Conservation (phyloP, 768 basidiomycete genomes). For the Amanita exitialis region DNA sequence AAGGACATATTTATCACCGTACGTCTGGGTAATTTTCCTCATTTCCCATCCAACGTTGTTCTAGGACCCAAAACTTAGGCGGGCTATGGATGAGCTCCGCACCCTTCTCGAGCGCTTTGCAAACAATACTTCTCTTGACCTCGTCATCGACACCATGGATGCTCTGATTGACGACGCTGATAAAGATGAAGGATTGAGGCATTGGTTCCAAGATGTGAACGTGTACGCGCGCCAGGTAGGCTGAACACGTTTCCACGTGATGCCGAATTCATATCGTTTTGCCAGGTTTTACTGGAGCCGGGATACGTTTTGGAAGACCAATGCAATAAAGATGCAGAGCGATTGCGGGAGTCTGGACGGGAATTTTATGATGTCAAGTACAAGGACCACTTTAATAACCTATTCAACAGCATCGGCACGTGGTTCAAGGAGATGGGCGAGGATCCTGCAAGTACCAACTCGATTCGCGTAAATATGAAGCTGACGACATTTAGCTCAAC, state of each 20-base stretch:
- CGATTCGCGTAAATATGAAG: neutral
- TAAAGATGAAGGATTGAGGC: conserved; percentile 62
- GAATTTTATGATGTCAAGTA: conserved; percentile 64
- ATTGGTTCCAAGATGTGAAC: conserved; percentile 63
- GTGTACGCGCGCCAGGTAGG: conserved; percentile 54
- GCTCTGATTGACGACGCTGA: conserved; percentile 65
- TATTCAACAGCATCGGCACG: conserved; percentile 58
- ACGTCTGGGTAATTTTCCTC: neutral
- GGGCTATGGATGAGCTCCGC: conserved; percentile 54
- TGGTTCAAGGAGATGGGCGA: conserved; percentile 84
- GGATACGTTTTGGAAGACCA: conserved; percentile 81
- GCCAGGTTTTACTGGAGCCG: conserved; percentile 62
- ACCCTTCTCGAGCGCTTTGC: conserved; percentile 90
- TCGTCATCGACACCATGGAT: conserved; percentile 61
- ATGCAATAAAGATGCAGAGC: conserved; percentile 52
- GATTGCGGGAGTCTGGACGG: conserved; percentile 62
- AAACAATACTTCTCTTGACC: conserved; percentile 54
- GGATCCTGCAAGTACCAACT: conserved; percentile 43
- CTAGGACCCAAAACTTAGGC: conserved; percentile 46
- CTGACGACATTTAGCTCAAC: conserved; percentile 35
- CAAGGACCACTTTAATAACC: conserved; percentile 66
- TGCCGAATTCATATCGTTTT: neutral
- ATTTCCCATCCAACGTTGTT: neutral
- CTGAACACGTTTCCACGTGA: conserved; percentile 4
- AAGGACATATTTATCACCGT: conserved; percentile 3